Conservation (phyloP, 2,329 filamentous ascomycete species). For the Whalleya microplaca region DNA sequence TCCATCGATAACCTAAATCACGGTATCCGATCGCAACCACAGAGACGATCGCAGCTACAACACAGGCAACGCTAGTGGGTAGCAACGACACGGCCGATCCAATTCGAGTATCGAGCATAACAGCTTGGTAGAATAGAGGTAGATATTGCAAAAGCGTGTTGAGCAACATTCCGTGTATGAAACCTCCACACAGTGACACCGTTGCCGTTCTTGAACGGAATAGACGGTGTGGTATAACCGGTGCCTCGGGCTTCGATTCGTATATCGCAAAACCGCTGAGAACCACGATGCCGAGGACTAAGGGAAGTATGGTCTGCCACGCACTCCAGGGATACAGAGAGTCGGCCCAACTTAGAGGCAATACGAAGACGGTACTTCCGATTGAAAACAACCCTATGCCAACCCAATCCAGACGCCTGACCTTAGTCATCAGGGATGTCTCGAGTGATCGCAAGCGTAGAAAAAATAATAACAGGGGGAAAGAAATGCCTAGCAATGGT, state of each 20-base stretch:
- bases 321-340: constrained; percentile 39
- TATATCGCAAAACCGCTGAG: constrained; percentile 36
- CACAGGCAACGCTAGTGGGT: constrained; percentile 25
- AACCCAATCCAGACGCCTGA: constrained; percentile 38
- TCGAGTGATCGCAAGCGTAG: constrained; percentile 26
- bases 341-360: constrained; percentile 42
- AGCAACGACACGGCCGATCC: constrained; percentile 33
- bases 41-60: constrained; percentile 21
- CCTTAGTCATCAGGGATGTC: constrained; percentile 12
- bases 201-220: constrained; percentile 32
- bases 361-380: constrained; percentile 29
- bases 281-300: constrained; percentile 35
- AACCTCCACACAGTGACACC: constrained; percentile 29
- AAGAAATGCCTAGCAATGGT: constrained; percentile 28
- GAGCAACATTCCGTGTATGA: constrained; percentile 39
- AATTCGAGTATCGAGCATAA: constrained; percentile 34
- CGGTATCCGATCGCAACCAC: constrained; percentile 23
- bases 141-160: constrained; percentile 38
- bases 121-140: constrained; percentile 41
- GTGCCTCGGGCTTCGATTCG: constrained; percentile 33
- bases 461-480: constrained; percentile 20
- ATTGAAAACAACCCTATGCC: constrained; percentile 35
- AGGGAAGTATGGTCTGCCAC: constrained; percentile 38
- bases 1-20: constrained; percentile 20
- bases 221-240: constrained; percentile 39